Percentiles rank a stretch among this genome's conserved stretches.
Conservation (phyloP, 805 yeast genomes). For the Clavispora asparagi region DNA sequence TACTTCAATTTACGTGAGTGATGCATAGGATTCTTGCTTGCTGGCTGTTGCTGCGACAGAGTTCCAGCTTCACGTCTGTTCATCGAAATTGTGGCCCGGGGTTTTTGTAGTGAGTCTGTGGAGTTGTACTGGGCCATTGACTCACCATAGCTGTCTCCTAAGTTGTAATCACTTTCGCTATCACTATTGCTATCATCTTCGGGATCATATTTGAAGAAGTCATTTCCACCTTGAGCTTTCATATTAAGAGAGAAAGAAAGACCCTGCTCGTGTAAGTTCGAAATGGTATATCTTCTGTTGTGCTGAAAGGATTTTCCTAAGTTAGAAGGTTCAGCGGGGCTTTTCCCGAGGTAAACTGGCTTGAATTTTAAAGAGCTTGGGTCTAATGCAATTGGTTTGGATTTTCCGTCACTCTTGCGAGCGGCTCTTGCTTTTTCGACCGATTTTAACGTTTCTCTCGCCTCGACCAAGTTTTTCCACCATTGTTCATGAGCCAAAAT, state of each 20-base stretch:
- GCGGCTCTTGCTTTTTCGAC: slow-evolving; percentile 26
- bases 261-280: slow-evolving; percentile 72
- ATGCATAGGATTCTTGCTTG: not conserved
- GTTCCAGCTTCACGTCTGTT: not conserved
- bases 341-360: slow-evolving; percentile 19
- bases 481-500: slow-evolving; percentile 64
- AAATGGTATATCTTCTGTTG: slow-evolving; percentile 46
- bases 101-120: not conserved
- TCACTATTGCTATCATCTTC: slow-evolving; percentile 21
- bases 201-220: slow-evolving; percentile 21
- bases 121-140: not conserved
- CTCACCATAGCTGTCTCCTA: slow-evolving; percentile 4
- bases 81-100: not conserved
- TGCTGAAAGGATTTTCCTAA: slow-evolving; percentile 16
- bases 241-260: slow-evolving; percentile 63
- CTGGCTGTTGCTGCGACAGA: not conserved
- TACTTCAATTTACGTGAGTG: slow-evolving; percentile 2
- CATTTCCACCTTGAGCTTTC: slow-evolving; percentile 46
- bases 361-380: slow-evolving; percentile 18
- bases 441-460: slow-evolving; percentile 42
- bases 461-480: slow-evolving; percentile 71
- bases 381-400: slow-evolving; percentile 7
- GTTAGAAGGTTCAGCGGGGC: slow-evolving; percentile 5
- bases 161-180: slow-evolving; percentile 17
- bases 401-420: slow-evolving; percentile 2